Base-by-base conservation (phyloP, 2,329 filamentous ascomycete species). In the Diaporthe sp. region DNA sequence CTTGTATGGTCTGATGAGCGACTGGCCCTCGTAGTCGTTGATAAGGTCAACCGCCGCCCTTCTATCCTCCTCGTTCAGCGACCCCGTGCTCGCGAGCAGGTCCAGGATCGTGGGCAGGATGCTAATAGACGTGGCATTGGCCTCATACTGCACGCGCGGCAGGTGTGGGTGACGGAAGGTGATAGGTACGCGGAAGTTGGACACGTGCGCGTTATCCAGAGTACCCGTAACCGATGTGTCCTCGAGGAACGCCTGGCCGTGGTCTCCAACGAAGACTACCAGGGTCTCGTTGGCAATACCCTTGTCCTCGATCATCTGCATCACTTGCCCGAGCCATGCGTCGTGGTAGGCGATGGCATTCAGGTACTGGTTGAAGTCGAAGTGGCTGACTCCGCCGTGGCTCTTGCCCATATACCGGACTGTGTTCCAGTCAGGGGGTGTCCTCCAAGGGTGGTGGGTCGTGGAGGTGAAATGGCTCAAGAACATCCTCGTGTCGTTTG, bases 81-180 rank as follows among this genome's bases (percentile, higher is more conserved):
- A 87, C 37, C 81, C 80, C 9, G 85, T 85, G 72, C 84, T 81
- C 31, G 85, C 79, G 10, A 87, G 81, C 1, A 87, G 82, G 77
- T 88, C 86, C 20, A 88, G 83, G 58, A 87, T 82, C 2, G 86
- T 87, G 3, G 86, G 86, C 7, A 88, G 73, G 68, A 88, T 86
- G 58, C 85, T 84, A 63, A 86, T 82, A 1, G 84, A 83, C 1
- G 85, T 86, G 31, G 84, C 84, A 74, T 85, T 85, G 47, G 83
- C 81, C 25, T 81, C 78, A 67, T 87, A 76, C 51, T 86, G 82
- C 49, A 87, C 78, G 34, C 83, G 82, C 7, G 86, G 86, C 1
- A 87, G 81, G 20, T 81, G 79, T 4, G 86, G 86, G 76, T 87
- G 86, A n/a, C 82, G 80, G 79, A 87, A 85, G 37, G 86, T 79